A percentile compares a stretch with the other conserved stretches of the same genome.
These are phyloP conservation scores for Penstemon barbatus DNA, from an alignment of 257 asterid species.

Conservation along the genomic window DNA sequence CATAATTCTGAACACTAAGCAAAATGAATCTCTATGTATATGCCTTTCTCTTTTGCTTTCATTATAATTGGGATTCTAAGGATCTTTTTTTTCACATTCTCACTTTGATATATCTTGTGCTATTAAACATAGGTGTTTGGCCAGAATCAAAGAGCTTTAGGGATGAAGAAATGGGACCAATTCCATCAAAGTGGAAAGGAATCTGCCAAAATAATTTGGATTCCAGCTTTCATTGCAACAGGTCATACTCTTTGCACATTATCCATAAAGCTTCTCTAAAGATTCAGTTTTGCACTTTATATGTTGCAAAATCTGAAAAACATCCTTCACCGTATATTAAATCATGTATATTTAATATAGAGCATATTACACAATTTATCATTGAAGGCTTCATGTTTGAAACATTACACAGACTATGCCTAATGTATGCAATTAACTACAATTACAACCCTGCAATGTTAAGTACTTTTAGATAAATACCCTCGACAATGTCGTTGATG, in stretches of 20 bases:
- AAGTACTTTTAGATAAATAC: no score
- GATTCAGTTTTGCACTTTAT: not conserved
- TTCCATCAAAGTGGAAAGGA: constrained; percentile 89
- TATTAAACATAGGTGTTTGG: constrained; percentile 72
- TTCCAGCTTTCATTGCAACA: constrained; percentile 70
- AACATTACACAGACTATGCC: no score
- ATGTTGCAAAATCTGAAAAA: not conserved
- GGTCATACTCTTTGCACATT: constrained; percentile 38
- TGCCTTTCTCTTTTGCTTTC: constrained; percentile 1
- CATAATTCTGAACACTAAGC: not conserved
- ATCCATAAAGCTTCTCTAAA: not conserved
- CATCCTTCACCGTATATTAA: not conserved
- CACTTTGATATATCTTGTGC: constrained; percentile 22
- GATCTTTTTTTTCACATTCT: not conserved
- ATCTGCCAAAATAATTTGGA: constrained; percentile 67
- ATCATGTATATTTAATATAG: no score
- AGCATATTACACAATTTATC: no score
- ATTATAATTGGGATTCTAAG: not conserved
- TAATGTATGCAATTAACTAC: no score
- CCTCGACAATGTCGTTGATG: no score
- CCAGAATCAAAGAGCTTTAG: constrained; percentile 84
- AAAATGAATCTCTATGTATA: not conserved
- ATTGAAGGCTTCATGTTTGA: no score
- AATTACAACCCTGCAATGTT: no score
- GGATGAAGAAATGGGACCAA: constrained; percentile 65